phyloP scores from a whole-genome alignment of 2,329 filamentous ascomycete genomes.

The Ophiocordyceps robertsii region DNA sequence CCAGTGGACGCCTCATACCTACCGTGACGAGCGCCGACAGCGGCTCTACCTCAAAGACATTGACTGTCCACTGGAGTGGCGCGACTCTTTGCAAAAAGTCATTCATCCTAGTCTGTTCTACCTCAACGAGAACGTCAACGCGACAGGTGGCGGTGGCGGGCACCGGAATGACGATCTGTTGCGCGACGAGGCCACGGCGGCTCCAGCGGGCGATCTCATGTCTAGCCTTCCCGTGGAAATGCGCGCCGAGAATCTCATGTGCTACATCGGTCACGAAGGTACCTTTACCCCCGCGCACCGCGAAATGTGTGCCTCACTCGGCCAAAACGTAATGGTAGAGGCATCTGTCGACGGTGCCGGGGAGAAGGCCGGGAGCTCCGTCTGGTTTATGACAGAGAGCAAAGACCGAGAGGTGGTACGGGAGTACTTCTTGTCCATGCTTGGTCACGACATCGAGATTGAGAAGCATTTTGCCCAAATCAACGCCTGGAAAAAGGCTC shows the following conservation, averaged over 20 bases:
- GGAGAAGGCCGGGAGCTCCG: slow-evolving; percentile 73
- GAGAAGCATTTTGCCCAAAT: slow-evolving; percentile 95
- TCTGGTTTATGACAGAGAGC: slow-evolving; percentile 98
- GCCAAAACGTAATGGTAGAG: slow-evolving; percentile 98
- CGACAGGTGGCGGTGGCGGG: slow-evolving; percentile 17
- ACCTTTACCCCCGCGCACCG: slow-evolving; percentile 92
- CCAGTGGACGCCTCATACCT: slow-evolving; percentile 65
- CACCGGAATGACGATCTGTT: slow-evolving; percentile 24
- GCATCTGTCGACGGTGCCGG: slow-evolving; percentile 61
- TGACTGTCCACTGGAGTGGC: slow-evolving; percentile 83
- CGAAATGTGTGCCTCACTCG: slow-evolving; percentile 93
- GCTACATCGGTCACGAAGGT: slow-evolving; percentile 93
- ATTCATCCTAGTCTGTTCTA: slow-evolving; percentile 82
- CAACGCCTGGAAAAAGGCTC: slow-evolving; percentile 89
- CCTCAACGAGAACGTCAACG: slow-evolving; percentile 63
- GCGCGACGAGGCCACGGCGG: slow-evolving; percentile 42
- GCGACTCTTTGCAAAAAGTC: slow-evolving; percentile 59
- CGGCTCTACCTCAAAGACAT: slow-evolving; percentile 95
- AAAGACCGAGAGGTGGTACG: slow-evolving; percentile 83
- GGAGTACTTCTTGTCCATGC: slow-evolving; percentile 84
- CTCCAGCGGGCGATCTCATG: slow-evolving; percentile 83
- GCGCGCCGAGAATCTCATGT: slow-evolving; percentile 95
- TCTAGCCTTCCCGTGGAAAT: slow-evolving; percentile 75
- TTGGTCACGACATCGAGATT: slow-evolving; percentile 93
- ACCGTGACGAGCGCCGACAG: slow-evolving; percentile 66